phyloP scores from a whole-genome alignment of 768 basidiomycete species.

The Jaapia argillacea region DNA sequence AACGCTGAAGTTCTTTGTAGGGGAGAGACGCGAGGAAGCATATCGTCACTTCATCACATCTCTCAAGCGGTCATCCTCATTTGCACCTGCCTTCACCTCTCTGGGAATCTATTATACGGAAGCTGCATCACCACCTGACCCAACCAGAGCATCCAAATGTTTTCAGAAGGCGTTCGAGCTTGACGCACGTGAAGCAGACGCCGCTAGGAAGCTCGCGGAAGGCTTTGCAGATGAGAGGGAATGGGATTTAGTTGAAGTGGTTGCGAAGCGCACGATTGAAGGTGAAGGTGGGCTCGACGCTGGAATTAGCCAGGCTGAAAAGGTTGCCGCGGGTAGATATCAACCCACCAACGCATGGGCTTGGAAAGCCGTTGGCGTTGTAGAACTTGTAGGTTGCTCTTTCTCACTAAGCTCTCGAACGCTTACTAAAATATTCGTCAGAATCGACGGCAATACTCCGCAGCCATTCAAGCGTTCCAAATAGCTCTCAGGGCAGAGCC shows the following conservation, averaged over 20 bases:
- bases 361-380: constrained; percentile 92
- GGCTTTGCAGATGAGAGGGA: constrained; percentile 89
- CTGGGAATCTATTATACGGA: constrained; percentile 86
- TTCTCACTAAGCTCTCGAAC: neutral
- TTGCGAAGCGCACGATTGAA: constrained; percentile 88
- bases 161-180: constrained; percentile 98
- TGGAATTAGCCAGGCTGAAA: constrained; percentile 27
- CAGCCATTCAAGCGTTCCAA: constrained; percentile 79
- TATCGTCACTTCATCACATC: constrained; percentile 75
- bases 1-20: constrained; percentile 19
- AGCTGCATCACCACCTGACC: constrained; percentile 60
- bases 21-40: constrained; percentile 44
- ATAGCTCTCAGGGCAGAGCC: constrained; percentile 73
- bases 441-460: constrained; percentile 58
- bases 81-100: constrained; percentile 89
- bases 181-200: constrained; percentile 79
- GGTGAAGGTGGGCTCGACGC: constrained; percentile 74
- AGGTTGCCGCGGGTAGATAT: constrained; percentile 34
- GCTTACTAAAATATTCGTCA: constrained; percentile 17
- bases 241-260: constrained; percentile 92
- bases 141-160: constrained; percentile 82
- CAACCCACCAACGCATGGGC: constrained; percentile 88
- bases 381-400: constrained; percentile 63
- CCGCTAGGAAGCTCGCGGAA: constrained; percentile 75
- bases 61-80: constrained; percentile 63